Evolutionary conservation across 2,329 filamentous ascomycete species (phyloP).

Genomic region (Penicillium sp.): DNA sequence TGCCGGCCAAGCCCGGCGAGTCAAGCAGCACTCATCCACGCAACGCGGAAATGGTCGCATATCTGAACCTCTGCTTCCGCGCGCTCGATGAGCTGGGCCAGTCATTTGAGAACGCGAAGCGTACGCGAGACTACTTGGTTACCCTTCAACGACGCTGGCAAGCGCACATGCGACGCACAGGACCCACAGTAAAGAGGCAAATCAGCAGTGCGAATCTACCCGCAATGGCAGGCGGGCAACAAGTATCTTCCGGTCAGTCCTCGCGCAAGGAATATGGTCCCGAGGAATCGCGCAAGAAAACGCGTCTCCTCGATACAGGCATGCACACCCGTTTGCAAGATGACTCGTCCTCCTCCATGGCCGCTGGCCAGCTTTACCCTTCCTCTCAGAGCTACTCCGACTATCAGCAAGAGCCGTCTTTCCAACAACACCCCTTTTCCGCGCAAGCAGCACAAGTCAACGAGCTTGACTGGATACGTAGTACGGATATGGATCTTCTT

Average conservation of each 20-base stretch:
- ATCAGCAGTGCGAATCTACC: constrained; percentile 25
- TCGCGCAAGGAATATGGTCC: constrained; percentile 1
- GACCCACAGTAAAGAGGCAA: constrained; percentile 32
- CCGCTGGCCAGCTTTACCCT: constrained; percentile 5
- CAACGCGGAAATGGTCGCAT: constrained; percentile 36
- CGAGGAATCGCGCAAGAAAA: constrained; percentile 28
- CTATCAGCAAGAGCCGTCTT: constrained; percentile 5
- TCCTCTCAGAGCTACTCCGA: constrained; percentile 8
- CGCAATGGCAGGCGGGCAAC: constrained; percentile 1
- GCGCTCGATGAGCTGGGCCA: constrained; percentile 45
- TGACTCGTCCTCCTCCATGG: not conserved
- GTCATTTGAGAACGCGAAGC: constrained; percentile 45
- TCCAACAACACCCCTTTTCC: constrained; percentile 14
- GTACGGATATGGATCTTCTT: constrained; percentile 30
- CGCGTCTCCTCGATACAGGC: constrained; percentile 15
- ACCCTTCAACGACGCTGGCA: constrained; percentile 44
- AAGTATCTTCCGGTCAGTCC: constrained; percentile 16
- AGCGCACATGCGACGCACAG: constrained; percentile 36
- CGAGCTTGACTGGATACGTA: constrained; percentile 34
- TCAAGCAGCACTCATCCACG: constrained; percentile 21
- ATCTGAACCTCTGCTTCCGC: constrained; percentile 46
- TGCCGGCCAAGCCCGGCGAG: constrained; percentile 24
- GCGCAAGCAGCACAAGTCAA: constrained; percentile 14
- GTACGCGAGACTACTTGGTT: constrained; percentile 42
- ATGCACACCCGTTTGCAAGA: not conserved